Percentiles rank a stretch among this genome's conserved stretches.
Evolutionary conservation across 2,329 filamentous ascomycete genomes (phyloP).

Genomic region (Chaetomium sp.): DNA sequence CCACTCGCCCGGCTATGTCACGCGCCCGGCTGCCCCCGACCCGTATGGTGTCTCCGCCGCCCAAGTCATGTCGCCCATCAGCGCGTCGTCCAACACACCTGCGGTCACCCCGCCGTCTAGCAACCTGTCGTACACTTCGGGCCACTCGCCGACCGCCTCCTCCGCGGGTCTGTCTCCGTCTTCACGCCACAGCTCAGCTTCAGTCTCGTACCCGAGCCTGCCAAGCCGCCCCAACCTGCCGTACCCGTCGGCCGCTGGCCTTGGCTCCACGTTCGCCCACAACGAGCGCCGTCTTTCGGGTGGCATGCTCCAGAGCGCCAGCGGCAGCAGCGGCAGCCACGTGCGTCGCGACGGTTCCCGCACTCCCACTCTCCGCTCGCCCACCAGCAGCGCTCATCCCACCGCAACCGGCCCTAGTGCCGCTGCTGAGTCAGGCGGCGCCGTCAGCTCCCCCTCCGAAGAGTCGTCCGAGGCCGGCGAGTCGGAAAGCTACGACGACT

Average conservation of each 20-base stretch:
- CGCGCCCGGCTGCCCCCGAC: conserved; percentile 25
- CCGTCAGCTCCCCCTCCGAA: conserved; percentile 49
- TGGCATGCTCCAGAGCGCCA: conserved; percentile 58
- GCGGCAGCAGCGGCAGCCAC: conserved; percentile 41
- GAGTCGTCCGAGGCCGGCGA: conserved; percentile 45
- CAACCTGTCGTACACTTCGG: conserved; percentile 68
- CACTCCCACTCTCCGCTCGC: conserved; percentile 38
- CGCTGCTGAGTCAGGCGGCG: conserved; percentile 20
- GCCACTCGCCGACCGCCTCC: conserved; percentile 69
- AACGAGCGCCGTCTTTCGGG: conserved; percentile 60
- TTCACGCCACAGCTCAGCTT: conserved; percentile 53
- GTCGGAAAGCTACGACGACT: conserved; percentile 57
- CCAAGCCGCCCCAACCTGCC: conserved; percentile 56
- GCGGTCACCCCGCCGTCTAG: conserved; percentile 71
- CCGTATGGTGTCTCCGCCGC: conserved; percentile 39
- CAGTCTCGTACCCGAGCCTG: conserved; percentile 68
- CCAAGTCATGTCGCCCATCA: conserved; percentile 56
- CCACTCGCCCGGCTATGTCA: conserved; percentile 30
- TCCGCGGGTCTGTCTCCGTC: conserved; percentile 63
- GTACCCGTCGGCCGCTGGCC: conserved; percentile 62
- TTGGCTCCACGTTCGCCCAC: conserved; percentile 60
- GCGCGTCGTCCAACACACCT: conserved; percentile 58
- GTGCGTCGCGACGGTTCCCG: conserved; percentile 34
- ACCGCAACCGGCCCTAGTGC: too few relatives aligned
- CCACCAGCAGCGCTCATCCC: conserved; percentile 23